Evolutionary conservation across 1,284 basidiomycete genomes (phyloP).

Genomic region (Boletellus deceptivus): DNA sequence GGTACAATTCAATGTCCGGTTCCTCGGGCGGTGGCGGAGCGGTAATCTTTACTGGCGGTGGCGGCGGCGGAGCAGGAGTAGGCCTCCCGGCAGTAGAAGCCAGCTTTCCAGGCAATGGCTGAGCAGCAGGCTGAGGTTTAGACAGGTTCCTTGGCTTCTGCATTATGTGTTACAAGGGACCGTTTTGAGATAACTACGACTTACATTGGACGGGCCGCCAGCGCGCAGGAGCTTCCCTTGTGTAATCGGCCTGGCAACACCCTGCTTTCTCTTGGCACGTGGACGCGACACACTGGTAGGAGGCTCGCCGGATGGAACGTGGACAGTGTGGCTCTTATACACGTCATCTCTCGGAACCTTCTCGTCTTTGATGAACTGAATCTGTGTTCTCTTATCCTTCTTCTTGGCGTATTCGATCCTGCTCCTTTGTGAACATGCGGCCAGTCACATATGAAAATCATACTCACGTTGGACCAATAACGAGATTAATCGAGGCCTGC

Average conservation of each 20-base stretch:
- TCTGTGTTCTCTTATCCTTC: conserved; percentile 91
- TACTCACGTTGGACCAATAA: conserved; percentile 74
- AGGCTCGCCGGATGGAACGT: conserved; percentile 87
- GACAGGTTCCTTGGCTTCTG: conserved; percentile 48
- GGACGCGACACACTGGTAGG: conserved; percentile 80
- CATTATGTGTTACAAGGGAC: conserved; percentile 12
- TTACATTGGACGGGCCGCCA: conserved; percentile 69
- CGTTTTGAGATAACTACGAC: conserved; percentile 13
- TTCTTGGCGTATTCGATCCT: conserved; percentile 93
- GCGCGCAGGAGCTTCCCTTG: conserved; percentile 78
- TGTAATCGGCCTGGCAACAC: conserved; percentile 79
- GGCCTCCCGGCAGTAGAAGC: conserved; percentile 26
- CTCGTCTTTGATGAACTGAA: conserved; percentile 91
- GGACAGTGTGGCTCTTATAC: conserved; percentile 94
- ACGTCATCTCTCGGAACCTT: conserved; percentile 76
- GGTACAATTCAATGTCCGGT: conserved; percentile 75
- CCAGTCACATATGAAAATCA: neutral
- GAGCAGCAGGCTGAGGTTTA: conserved; percentile 55
- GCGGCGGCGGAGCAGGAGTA: conserved; percentile 42
- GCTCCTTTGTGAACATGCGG: conserved; percentile 11
- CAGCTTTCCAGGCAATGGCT: conserved; percentile 55
- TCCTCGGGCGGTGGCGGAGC: conserved; percentile 50
- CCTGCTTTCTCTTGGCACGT: conserved; percentile 84
- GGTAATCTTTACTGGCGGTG: conserved; percentile 40
- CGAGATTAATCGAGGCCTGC: conserved; percentile 72